Conservation (phyloP, 192 early-diverging fungal genomes). For the Podila verticillata region DNA sequence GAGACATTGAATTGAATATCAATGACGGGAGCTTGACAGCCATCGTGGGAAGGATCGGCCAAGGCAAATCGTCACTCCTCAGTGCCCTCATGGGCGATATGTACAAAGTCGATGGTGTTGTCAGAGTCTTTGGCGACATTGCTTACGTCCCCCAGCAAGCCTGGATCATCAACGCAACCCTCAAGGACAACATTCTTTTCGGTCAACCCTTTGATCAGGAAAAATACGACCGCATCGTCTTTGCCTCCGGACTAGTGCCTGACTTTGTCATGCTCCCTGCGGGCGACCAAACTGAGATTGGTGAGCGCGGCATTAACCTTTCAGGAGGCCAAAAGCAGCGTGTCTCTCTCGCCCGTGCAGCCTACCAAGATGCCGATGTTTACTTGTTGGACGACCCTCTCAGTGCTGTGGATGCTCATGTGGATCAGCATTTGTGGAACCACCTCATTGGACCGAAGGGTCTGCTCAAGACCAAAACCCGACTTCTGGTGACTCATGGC, state of each 20-base stretch:
- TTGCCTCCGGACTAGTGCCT: slow-evolving; percentile 1
- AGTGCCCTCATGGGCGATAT: slow-evolving; percentile 82
- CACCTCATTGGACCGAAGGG: slow-evolving; percentile 76
- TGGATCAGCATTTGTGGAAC: slow-evolving; percentile 15
- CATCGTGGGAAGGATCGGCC: slow-evolving; percentile 38
- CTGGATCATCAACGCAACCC: slow-evolving; percentile 16
- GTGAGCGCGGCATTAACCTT: slow-evolving; percentile 56
- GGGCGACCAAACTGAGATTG: slow-evolving; percentile 53
- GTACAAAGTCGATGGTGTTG: slow-evolving; percentile 62
- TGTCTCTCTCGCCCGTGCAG: slow-evolving; percentile 79
- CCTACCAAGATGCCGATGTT: slow-evolving; percentile 81
- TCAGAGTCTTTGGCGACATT: slow-evolving; percentile 61
- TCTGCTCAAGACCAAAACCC: slow-evolving; percentile 73
- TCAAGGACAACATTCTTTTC: slow-evolving; percentile 87
- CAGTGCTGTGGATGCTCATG: slow-evolving; percentile 68
- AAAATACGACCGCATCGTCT: slow-evolving; percentile 58
- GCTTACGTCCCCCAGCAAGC: slow-evolving; percentile 51
- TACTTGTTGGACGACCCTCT: slow-evolving; percentile 87
- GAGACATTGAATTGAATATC: slow-evolving; percentile 50
- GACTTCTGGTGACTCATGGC: slow-evolving; percentile 81
- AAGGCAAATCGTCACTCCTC: slow-evolving; percentile 79
- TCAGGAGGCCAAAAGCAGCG: slow-evolving; percentile 87
- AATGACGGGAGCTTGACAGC: slow-evolving; percentile 5
- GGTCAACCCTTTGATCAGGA: slow-evolving; percentile 66
- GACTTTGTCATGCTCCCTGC: slow-evolving; percentile 12